Evolutionary conservation across 805 yeast genomes (phyloP), one percentile per base, ranked within the genome.

Genomic region (Ogataea salicorniae): DNA sequence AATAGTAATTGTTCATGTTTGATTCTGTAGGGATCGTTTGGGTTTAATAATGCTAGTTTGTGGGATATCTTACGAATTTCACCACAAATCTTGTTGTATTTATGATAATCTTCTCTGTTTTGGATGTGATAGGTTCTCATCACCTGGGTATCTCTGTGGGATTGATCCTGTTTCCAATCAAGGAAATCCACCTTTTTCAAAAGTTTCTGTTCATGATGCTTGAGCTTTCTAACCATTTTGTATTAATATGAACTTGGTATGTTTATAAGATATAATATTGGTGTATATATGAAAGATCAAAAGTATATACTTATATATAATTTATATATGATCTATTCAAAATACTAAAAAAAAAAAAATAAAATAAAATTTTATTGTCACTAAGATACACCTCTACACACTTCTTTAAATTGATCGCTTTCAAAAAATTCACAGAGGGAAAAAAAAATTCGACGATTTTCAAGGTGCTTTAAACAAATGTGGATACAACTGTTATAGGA

Each of bases 161-260:
- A 89, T 47, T 85, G 83, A 65, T 94, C 99, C 60, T 89, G 95
- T 67, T 94, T 94, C 97, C 98, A 94, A 67, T 94, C 95, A 44
- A 89, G 86, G 71, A 94, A 89, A 64, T 94, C 97, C 45, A 94
- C 98, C 68, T 94, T 94, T 73, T 87, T 90, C 60, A 94, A 79
- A 60, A 94, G 80, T 70, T 90, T 91, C 75, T 87, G 85, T 78
- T 94, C 99, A 69, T 94, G 99, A 71, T 87, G 89, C 67, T 94
- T 94, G 51, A 94, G 78, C 58, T 87, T 76, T 67, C 99, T 78
- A 42, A 86, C 95, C 95, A 87, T 86, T 38, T 36, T 33, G 34
- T 40, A 34, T 22, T 26, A 38, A 5, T 38, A 41, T 16, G 17
- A 40, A 22, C 20, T 20, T 20, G 20, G 11, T 26, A 36, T 36